Base-by-base conservation (phyloP, 2,329 filamentous ascomycete genomes). In the Ceratocystis cacaofunesta region DNA sequence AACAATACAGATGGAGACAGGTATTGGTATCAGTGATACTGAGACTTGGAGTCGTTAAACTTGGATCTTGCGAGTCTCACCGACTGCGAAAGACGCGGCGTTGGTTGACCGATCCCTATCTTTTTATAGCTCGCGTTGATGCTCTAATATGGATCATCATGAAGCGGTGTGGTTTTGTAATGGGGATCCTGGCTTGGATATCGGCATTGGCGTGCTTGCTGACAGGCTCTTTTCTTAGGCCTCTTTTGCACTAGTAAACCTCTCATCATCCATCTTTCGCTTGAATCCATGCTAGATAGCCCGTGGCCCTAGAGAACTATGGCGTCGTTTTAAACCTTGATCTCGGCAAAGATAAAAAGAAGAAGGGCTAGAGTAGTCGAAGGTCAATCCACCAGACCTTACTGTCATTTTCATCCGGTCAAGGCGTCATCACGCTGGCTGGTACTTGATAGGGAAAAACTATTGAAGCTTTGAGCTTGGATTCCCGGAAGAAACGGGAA, bases 171-270 rank as follows among this genome's bases (percentile, higher is more conserved):
- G 28, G 15, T 15, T 28, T 19, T 58, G 55, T 2, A 36, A 58
- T 58, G 55, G 55, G 55, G 55, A 58, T 58, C 52, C 52, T 28
- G 52, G 52, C 52, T 41, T 41, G 36, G 36, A 58, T 32, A 17
- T 7, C 10, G 10, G 4, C 28, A 6, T n/a, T 15, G 25, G 12
- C 36, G 10, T 17, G 25, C 10, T 17, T 22, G 25, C 10, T 30
- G 30, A 22, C 48, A 19, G 19, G 19, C 22, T 12, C 25, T 25
- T 57, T 30, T 32, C 19, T 15, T 57, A 30, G 52, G 52, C 52
- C 15, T 12, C 6, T 15, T 22, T 32, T 30, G 25, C n/a, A 15
- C 30, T 25, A 17, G 22, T 17, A 30, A 30, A 7, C 52, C 36
- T 12, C 36, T 41, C 36, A 36, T 36, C 32, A 41, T 41, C 36